Evolutionary conservation across 345 rosid genomes (phyloP).

Genomic region (Syzygium aqueum): DNA sequence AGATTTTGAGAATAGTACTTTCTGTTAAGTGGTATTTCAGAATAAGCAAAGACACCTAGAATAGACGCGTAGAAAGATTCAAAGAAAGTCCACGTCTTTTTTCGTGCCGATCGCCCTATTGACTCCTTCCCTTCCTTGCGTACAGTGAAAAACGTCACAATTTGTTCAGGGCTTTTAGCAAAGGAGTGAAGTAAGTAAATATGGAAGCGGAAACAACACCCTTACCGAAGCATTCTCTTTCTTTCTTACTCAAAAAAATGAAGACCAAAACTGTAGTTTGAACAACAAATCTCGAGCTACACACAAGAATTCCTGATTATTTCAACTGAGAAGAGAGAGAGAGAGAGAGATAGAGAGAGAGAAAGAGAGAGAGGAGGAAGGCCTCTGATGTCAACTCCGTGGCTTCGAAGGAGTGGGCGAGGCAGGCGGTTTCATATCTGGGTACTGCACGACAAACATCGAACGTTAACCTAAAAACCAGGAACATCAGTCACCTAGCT

Average conservation of each 20-base stretch:
- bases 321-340: neutral
- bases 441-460: conserved; percentile 18
- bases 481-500: neutral
- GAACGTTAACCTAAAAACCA: neutral
- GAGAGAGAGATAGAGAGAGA: neutral
- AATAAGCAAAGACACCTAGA: neutral
- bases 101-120: neutral
- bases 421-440: conserved; percentile 53
- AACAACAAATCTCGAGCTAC: neutral
- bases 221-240: neutral
- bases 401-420: conserved; percentile 51
- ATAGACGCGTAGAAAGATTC: neutral
- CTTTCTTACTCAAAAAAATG: neutral
- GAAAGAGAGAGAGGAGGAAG: no score
- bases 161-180: neutral
- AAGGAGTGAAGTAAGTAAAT: neutral
- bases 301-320: neutral
- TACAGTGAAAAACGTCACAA: neutral
- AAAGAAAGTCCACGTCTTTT: neutral
- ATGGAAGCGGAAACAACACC: neutral
- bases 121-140: neutral
- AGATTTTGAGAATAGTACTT: neutral
- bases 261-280: neutral
- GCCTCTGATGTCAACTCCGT: neutral
- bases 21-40: neutral